Evolutionary conservation across 2,329 filamentous ascomycete species (phyloP).

Genomic region (Phaeosphaeriaceae sp.): DNA sequence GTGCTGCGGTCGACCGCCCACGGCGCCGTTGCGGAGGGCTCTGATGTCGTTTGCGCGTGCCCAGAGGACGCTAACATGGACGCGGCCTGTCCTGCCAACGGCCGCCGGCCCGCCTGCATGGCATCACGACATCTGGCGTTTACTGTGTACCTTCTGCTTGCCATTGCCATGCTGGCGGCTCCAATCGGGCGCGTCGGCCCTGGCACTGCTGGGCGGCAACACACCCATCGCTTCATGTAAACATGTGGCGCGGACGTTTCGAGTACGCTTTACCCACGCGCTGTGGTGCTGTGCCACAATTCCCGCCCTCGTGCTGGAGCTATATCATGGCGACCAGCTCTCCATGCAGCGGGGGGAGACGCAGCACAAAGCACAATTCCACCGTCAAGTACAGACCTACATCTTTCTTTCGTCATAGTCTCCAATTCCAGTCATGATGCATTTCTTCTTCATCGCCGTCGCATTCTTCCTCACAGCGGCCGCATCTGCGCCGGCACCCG

Average conservation of each 20-base stretch:
- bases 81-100: too few relatives aligned
- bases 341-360: too few relatives aligned
- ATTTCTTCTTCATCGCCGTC: constrained; percentile 6
- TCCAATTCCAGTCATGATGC: constrained; percentile 4
- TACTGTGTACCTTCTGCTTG: not conserved
- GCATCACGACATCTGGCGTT: too few relatives aligned
- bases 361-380: too few relatives aligned
- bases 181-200: not conserved
- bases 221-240: constrained; percentile 5
- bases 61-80: not conserved
- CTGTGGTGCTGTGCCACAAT: constrained; percentile 20
- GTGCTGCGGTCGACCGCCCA: constrained; percentile 5
- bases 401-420: not conserved
- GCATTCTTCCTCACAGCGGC: constrained; percentile 6
- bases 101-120: not conserved
- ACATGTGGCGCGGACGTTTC: constrained; percentile 14
- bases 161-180: not conserved
- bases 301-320: not conserved
- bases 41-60: constrained; percentile 17
- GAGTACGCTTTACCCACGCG: constrained; percentile 9
- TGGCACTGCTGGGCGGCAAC: not conserved
- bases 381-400: not conserved
- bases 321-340: not conserved
- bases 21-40: not conserved
- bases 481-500: constrained; percentile 10